Base-by-base conservation (phyloP, 1,284 basidiomycete species). In the Entoloma clypeatum region DNA sequence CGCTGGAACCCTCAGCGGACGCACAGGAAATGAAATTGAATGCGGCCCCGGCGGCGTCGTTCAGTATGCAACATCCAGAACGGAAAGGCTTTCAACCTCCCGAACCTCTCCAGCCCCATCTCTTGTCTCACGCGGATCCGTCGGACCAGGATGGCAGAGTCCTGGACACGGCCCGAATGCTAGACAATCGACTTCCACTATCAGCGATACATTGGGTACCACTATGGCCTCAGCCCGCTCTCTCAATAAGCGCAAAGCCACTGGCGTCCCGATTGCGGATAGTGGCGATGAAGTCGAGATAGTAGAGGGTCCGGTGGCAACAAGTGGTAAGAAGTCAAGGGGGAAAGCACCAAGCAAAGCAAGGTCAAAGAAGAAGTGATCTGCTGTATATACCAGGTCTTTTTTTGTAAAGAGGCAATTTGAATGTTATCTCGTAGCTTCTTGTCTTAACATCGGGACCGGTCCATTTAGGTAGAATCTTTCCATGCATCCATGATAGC, bases 271-370 rank as follows among this genome's bases (percentile, higher is more conserved):
- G 42, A 53, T 47, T 36, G 52, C 50, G 45, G 50, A 50, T 28
- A 69, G 66, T 37, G 78, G 81, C 35, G 76, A 79, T 36, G 78
- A 80, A 25, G 58, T 78, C 14, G 72, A 80, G 49, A 68, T 78
- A 36, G 55, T 78, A 2, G 75, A 81, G 27, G 76, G 72, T 5
- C 60, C 65, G 19, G 48, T 58, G 1, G 57, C 66, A 2, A 45
- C 64, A 19, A 53, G 45, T 16, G 38, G 39, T 28, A 54, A 51
- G 38, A 65, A 71, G 56, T 52, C 55, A 5, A 63, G 60, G 26
- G 53, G 59, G 3, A 73, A 68, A 49, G 40, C 49, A n/a, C 34
- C 48, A 23, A 38, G 47, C 6, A 64, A 57, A 37, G 48, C 52
- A 22, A 64, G 50, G 40, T 43, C 52, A 17, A 62, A 59, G 53